These are phyloP conservation scores for Cryptococcus amylolentus DNA, from an alignment of 1,284 basidiomycete genomes.

Conservation along the genomic window DNA sequence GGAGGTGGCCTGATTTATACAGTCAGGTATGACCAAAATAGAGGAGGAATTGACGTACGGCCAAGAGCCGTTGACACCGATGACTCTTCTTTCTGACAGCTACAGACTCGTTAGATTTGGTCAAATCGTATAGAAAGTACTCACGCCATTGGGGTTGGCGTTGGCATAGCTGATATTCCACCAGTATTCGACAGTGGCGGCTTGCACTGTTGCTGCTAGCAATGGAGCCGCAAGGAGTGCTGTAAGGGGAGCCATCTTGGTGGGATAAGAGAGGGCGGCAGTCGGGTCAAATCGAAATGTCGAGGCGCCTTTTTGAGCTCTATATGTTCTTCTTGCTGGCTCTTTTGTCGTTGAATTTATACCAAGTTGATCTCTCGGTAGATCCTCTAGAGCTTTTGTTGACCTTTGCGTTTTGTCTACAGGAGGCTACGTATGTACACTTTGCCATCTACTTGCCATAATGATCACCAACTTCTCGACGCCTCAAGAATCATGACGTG, in stretches of 20 bases:
- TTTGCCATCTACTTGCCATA: too few relatives aligned
- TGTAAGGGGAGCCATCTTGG: slow-evolving; percentile 1
- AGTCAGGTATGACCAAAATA: not conserved
- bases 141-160: slow-evolving; percentile 51
- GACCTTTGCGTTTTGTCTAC: too few relatives aligned
- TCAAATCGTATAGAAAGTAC: slow-evolving; percentile 5
- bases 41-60: slow-evolving; percentile 60
- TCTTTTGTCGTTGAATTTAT: too few relatives aligned
- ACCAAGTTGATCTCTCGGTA: too few relatives aligned
- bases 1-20: slow-evolving; percentile 65
- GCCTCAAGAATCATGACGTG: not conserved
- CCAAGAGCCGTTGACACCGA: slow-evolving; percentile 88
- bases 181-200: slow-evolving; percentile 47
- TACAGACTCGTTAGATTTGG: slow-evolving; percentile 6
- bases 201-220: slow-evolving; percentile 12
- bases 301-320: too few relatives aligned
- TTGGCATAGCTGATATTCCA: slow-evolving; percentile 50
- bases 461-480: too few relatives aligned
- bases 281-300: too few relatives aligned
- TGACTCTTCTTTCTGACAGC: slow-evolving; percentile 60
- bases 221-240: slow-evolving; percentile 13
- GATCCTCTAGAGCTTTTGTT: too few relatives aligned
- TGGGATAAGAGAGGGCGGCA: too few relatives aligned
- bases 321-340: too few relatives aligned
- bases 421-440: too few relatives aligned